Evolutionary conservation across 495 filamentous ascomycete genomes (phyloP), one percentile per base, ranked within the genome.

Genomic region (Lasiosphaeria hispida): DNA sequence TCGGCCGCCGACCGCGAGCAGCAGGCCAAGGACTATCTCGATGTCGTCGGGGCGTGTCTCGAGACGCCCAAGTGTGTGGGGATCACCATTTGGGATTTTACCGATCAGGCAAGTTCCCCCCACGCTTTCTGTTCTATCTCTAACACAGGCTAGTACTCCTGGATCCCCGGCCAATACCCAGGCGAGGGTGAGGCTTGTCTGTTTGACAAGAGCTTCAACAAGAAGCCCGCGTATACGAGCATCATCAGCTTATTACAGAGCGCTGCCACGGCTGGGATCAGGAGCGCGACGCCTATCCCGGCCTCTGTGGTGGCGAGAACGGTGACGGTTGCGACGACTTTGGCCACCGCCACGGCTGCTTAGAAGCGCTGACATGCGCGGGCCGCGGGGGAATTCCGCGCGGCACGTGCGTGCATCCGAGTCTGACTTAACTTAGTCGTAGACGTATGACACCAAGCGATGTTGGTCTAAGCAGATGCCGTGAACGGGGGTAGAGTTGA

Each of bases 21-120:
- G 64, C 84, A 88, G 71, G 73, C 73, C 35, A 71, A 61, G 5
- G 80, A 83, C 48, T 87, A 85, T 57, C 49, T 67, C 18, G 74
- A 67, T 36, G 71, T 81, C 34, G 77, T 80, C 8, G 70, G 67
- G 8, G 80, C 81, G 0, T 87, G 85, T 57, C 54, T 81, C 11
- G 71, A 77, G 43, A 69, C 75, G 2, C 43, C 66, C 4, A 65
- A 71, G 1, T 88, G 85, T 54, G 74, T 85, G 15, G 85, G 82
- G 2, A 68, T 86, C 19, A 85, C 80, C 4, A 73, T 83, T 43
- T 85, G 83, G 83, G 81, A 84, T 58, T 85, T 77, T 67, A 80
- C 77, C 5, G 83, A 86, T 43, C 75, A 79, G 66, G 57, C 41
- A 44, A 44, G 41, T 13, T 8, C 39, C 14, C 14, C 39, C 6